A percentile compares a stretch with the other conserved stretches of the same genome.
These are phyloP conservation scores for Sugiyamaella mastotermitis DNA, from an alignment of 805 yeast species.

Conservation along the genomic window DNA sequence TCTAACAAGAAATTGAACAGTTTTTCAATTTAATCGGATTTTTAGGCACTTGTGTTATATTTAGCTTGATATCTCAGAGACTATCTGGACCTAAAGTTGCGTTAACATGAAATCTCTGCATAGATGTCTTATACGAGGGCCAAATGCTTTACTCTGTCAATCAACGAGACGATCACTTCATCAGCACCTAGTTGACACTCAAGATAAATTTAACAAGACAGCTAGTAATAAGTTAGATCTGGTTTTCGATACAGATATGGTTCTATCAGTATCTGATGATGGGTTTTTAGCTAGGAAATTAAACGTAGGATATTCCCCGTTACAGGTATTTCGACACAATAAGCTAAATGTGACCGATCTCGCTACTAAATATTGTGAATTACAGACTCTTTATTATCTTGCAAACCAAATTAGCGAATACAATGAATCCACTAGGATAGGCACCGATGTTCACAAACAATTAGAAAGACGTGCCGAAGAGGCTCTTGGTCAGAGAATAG, in stretches of 20 bases:
- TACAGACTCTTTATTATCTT: conserved; percentile 18
- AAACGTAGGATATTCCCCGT: conserved; percentile 6
- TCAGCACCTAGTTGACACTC: background rate
- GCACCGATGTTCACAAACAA: conserved; percentile 18
- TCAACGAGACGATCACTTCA: background rate
- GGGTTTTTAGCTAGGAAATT: background rate
- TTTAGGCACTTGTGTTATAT: conserved; percentile 71
- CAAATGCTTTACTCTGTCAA: background rate
- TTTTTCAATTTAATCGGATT: conserved; percentile 62
- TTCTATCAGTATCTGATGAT: background rate
- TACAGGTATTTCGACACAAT: conserved; percentile 8
- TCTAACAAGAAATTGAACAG: too few relatives aligned
- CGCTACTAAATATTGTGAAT: conserved; percentile 22
- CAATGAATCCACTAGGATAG: conserved; percentile 17
- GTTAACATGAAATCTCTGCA: background rate
- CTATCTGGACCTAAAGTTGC: conserved; percentile 13
- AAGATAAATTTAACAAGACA: background rate
- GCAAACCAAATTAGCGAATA: conserved; percentile 1
- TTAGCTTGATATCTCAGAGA: conserved; percentile 69
- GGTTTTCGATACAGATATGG: background rate
- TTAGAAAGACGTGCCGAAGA: conserved; percentile 14
- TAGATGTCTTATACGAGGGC: background rate
- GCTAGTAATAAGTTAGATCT: background rate
- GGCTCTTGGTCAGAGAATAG: too few relatives aligned
- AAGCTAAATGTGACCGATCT: conserved; percentile 21